Conservation (phyloP, 2,329 filamentous ascomycete genomes). For the Monilinia fructicola region DNA sequence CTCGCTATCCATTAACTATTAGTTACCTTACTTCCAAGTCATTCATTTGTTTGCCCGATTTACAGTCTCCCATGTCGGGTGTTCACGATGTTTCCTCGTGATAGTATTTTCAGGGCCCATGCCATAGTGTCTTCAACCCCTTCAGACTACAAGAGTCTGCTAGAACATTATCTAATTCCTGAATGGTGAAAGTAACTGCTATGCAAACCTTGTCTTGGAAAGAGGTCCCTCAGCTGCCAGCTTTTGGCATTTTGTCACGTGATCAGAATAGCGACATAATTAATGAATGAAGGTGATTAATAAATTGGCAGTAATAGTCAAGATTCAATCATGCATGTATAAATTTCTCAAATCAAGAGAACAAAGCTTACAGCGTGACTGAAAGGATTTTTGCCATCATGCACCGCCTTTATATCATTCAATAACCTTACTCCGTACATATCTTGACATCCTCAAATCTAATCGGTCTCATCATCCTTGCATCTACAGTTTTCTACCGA, state of each 20-base stretch:
- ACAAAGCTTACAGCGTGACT: background rate
- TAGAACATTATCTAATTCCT: background rate
- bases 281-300: too few species aligned
- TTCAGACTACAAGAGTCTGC: background rate
- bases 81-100: background rate
- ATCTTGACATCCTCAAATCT: too few species aligned
- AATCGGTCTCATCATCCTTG: background rate
- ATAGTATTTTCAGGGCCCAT: too few species aligned
- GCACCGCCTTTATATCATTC: background rate
- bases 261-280: background rate
- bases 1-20: background rate
- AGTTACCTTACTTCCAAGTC: background rate
- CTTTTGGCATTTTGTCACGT: background rate
- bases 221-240: too few species aligned
- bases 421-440: too few species aligned
- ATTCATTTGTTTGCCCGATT: slow-evolving; percentile 5
- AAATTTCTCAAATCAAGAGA: too few species aligned
- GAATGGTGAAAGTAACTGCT: background rate
- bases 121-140: background rate
- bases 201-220: too few species aligned
- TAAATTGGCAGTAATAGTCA: too few species aligned
- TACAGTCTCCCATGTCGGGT: background rate
- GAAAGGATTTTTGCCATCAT: background rate
- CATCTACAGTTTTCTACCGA: background rate
- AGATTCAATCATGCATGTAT: too few species aligned